Evolutionary conservation across 2,329 filamentous ascomycete genomes (phyloP), one percentile per base, ranked within the genome.

Genomic region (Sporothrix pallida): DNA sequence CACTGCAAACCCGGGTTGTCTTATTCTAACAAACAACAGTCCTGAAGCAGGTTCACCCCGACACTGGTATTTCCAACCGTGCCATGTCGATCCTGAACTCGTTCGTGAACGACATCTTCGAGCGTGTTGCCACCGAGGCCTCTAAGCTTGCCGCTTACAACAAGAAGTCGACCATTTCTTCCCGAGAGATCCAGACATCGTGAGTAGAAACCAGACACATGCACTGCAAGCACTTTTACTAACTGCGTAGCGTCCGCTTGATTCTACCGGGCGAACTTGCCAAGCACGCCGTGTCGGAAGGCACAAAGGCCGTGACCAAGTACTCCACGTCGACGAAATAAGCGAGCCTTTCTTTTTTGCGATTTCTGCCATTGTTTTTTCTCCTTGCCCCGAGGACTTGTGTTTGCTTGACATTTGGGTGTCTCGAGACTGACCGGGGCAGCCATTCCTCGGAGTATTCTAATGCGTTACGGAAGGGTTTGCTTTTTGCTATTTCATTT

Each of bases 141-240:
- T 97, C 94, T 83, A 99, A 99, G 92, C 92, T 99, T 76, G 96
- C 96, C 79, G 96, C 96, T 77, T 99, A 99, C 90, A 99, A 99
- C 92, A 99, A 98, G 93, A 99, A 99, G 90, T 98, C 95, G 70
- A 99, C 96, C 83, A 99, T 99, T 87, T 98, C 95, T 72, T 98
- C 96, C 79, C 93, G 96, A 82, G 96, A 99, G 88, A 99, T 99
- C 83, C 96, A 99, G 90, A 99, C 96, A 80, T 98, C 96, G 85
- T 91, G 85, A 78, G 88, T 86, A 44, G 0, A 2, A 26, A 2
- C 15, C 15, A 20, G 13, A 63, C 13, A 52, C 13, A 52, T 5
- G 10, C 48, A 52, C 13, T 31, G 5, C 5, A 5, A 31, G 13
- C 0, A 13, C 20, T 37, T 23, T 13, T 4, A 12, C 92, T 84